Evolutionary conservation across 768 basidiomycete species (phyloP), one percentile per base, ranked within the genome.

Genomic region (Hysterangium stoloniferum): DNA sequence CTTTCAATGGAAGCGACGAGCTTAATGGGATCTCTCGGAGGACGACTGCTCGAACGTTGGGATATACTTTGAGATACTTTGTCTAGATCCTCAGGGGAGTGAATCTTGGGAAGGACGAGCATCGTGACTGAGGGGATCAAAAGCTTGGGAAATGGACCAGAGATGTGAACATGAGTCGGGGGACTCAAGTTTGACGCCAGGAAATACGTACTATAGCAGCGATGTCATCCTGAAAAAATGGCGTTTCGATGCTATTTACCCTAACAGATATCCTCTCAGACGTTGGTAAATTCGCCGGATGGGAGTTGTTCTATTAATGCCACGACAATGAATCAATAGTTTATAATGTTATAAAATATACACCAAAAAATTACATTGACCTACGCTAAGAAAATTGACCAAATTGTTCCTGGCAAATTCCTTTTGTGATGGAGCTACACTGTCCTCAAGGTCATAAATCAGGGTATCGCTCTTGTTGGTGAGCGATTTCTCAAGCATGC

Each of bases 401-500:
- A 87, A 68, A 6, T 78, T 70, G 6, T 61, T 60, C 52, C 87
- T 71, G 0, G 87, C 84, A 45, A 71, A 64, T 19, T 80, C 79
- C 24, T 68, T 65, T 27, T 64, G 57, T 4, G 70, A 68, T 3
- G 84, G 84, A 4, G 88, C 69, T 0, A 94, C 79, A 54, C 86
- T 86, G 63, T 95, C 92, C 63, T 94, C 92, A 11, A 95, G 71
- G 68, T 95, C 92, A 59, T 91, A 93, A 22, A 91, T 83, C 31
- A 92, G 70, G 36, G 84, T 73, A 54, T 95, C 92, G 1, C 89
- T 80, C 2, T 66, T 62, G 12, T 72, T 70, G 8, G 59, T 64
- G 38, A 86, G 70, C 0, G 86, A 86, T 62, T 92, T 94, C 56
- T 81, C 70, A 29, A 95, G 78, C 84, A 91, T 90, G 35, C 79